Evolutionary conservation across 129 eudicot genomes (phyloP).

Genomic region (Sambucus nigra): DNA sequence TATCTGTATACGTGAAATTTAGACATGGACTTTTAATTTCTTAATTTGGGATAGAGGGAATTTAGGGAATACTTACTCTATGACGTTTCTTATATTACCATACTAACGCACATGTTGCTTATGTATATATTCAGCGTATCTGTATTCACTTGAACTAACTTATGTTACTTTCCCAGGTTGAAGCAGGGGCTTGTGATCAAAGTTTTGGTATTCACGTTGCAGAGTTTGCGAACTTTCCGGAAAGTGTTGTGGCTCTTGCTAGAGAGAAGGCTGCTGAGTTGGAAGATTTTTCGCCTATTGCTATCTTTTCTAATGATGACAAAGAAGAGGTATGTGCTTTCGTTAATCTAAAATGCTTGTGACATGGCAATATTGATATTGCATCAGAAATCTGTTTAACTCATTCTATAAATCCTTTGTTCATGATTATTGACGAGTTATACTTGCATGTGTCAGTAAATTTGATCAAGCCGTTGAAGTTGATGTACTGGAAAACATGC

Average conservation of each 20-base stretch:
- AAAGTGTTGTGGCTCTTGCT: slow-evolving; percentile 85
- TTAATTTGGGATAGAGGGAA: too few species aligned
- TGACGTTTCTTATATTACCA: too few species aligned
- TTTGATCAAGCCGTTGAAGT: background rate
- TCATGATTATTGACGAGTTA: background rate
- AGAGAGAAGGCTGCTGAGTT: slow-evolving; percentile 95
- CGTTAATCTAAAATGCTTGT: background rate
- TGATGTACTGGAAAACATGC: background rate
- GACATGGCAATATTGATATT: background rate
- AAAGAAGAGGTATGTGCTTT: slow-evolving; percentile 35
- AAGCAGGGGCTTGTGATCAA: slow-evolving; percentile 95
- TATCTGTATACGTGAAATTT: too few species aligned
- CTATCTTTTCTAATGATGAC: slow-evolving; percentile 30
- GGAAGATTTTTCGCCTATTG: slow-evolving; percentile 77
- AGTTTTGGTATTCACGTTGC: slow-evolving; percentile 99
- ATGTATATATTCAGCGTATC: background rate
- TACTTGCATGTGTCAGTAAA: background rate
- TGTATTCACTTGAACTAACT: background rate
- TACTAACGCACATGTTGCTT: too few species aligned
- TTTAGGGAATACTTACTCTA: too few species aligned
- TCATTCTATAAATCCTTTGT: background rate
- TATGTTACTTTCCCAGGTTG: slow-evolving; percentile 44
- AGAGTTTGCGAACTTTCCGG: slow-evolving; percentile 93
- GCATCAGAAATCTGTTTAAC: background rate
- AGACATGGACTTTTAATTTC: too few species aligned